Conservation (phyloP, 805 yeast species). For the Monosporozyma siamensis region DNA sequence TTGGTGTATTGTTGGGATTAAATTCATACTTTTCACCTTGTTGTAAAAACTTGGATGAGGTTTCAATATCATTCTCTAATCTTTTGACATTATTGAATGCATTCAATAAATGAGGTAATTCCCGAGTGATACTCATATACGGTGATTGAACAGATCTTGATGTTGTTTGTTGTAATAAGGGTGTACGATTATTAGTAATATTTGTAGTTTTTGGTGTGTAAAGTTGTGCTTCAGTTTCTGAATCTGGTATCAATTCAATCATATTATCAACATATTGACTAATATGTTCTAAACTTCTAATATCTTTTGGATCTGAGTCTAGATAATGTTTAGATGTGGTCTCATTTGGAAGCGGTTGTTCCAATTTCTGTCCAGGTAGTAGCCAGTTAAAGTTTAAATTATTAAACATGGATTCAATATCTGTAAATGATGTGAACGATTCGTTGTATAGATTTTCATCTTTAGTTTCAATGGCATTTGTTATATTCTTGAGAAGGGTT, state of each 20-base stretch:
- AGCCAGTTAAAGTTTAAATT: constrained; percentile 36
- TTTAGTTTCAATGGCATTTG: constrained; percentile 41
- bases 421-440: constrained; percentile 56
- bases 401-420: constrained; percentile 67
- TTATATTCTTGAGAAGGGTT: constrained; percentile 48
- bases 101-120: constrained; percentile 54
- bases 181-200: not conserved
- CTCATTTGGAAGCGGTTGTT: constrained; percentile 2
- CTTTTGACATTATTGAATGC: constrained; percentile 58
- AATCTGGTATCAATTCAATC: not conserved
- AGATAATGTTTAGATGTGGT: not conserved
- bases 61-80: constrained; percentile 40
- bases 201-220: not conserved
- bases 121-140: constrained; percentile 41
- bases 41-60: constrained; percentile 14
- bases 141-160: too few species aligned
- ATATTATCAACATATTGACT: constrained; percentile 6
- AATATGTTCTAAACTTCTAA: constrained; percentile 2
- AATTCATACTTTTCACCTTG: not conserved
- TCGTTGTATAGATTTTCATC: constrained; percentile 55
- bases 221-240: not conserved
- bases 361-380: constrained; percentile 12
- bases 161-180: too few species aligned
- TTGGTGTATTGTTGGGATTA: not conserved
- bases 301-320: not conserved